phyloP scores from a whole-genome alignment of 2,329 filamentous ascomycete genomes.

The Clarireedia monteithiana region DNA sequence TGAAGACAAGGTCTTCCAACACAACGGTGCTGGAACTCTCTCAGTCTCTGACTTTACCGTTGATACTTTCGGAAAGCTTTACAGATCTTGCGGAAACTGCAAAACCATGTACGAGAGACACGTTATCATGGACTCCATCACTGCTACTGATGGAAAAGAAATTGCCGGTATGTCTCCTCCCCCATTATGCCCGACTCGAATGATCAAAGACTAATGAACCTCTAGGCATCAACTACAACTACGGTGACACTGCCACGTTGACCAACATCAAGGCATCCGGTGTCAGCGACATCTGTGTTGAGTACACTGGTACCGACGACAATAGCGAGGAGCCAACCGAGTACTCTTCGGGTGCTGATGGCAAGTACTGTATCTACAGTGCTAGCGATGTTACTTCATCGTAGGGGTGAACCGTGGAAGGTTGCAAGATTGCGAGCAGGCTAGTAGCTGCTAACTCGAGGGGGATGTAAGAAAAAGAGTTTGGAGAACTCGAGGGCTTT shows the following conservation, averaged over 20 bases:
- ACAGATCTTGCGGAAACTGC: constrained; percentile 45
- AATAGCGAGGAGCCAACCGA: constrained; percentile 32
- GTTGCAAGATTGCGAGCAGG: background rate
- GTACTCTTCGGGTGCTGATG: constrained; percentile 33
- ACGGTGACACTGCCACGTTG: constrained; percentile 38
- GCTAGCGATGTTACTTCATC: constrained; percentile 10
- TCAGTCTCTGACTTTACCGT: constrained; percentile 33
- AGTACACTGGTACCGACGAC: constrained; percentile 32
- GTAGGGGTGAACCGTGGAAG: background rate
- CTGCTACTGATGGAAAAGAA: constrained; percentile 32
- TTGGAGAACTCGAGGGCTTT: background rate
- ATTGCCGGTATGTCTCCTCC: constrained; percentile 14
- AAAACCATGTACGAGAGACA: constrained; percentile 21
- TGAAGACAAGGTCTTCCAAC: constrained; percentile 33
- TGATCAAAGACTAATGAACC: constrained; percentile 25
- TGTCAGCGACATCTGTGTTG: constrained; percentile 15
- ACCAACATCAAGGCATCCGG: constrained; percentile 31
- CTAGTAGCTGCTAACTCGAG: background rate
- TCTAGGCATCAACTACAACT: constrained; percentile 45
- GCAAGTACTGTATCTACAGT: constrained; percentile 27
- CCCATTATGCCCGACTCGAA: background rate
- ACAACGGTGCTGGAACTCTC: constrained; percentile 35
- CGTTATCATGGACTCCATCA: constrained; percentile 36
- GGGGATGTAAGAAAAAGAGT: too few relatives aligned
- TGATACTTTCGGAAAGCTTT: constrained; percentile 40